Conservation (phyloP, 208 protist species). For the Lotmaria passim region DNA sequence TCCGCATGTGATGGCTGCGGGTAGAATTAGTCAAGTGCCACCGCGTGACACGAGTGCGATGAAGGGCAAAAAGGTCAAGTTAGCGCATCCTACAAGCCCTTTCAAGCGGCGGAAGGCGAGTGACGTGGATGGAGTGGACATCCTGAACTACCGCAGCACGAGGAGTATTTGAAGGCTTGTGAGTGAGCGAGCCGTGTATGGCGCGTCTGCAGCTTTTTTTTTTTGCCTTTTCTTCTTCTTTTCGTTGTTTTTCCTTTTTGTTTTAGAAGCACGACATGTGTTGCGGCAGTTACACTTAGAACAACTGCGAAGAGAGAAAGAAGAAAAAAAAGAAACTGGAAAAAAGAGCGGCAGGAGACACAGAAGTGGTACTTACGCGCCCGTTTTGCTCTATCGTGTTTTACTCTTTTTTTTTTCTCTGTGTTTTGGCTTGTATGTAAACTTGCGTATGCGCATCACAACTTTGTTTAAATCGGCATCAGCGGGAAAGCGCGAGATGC, state of each 20-base stretch:
- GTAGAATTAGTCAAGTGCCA: background rate
- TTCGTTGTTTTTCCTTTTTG: background rate
- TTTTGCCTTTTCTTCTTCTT: background rate
- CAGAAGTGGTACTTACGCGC: too few species aligned
- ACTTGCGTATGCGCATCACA: too few species aligned
- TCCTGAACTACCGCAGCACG: conserved; percentile 26
- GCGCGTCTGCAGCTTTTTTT: conserved; percentile 3
- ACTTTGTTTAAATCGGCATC: too few species aligned
- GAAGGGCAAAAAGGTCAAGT: background rate
- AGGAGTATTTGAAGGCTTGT: background rate
- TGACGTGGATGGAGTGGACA: conserved; percentile 16
- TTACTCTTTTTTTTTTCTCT: background rate
- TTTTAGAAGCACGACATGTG: background rate
- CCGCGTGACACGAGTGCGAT: background rate
- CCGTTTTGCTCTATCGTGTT: background rate
- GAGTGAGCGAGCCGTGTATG: background rate
- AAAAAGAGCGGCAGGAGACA: too few species aligned
- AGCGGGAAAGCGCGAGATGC: too few species aligned
- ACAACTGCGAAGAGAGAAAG: too few species aligned
- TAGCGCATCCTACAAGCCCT: background rate
- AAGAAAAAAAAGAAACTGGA: too few species aligned
- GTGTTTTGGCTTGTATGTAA: background rate
- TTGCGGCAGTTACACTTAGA: too few species aligned
- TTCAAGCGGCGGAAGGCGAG: background rate
- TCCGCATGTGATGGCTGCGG: background rate